A percentile compares a stretch with the other conserved stretches of the same genome.
Evolutionary conservation across 2,329 filamentous ascomycete species (phyloP).

Genomic region (Zymoseptoria ardabiliae): DNA sequence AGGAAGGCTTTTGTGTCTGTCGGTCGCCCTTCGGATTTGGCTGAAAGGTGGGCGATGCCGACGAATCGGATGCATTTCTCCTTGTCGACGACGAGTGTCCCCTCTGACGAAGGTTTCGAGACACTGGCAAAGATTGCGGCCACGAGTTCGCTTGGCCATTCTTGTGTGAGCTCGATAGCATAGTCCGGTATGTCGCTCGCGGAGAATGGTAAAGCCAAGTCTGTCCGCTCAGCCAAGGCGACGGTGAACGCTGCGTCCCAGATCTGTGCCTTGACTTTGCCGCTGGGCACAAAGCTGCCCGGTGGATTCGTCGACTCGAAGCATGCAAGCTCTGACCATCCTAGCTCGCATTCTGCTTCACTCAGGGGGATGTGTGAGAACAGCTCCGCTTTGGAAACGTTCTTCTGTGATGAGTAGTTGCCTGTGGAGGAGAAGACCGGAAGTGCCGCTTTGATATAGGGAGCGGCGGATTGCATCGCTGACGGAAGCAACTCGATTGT

Average conservation of each 20-base stretch:
- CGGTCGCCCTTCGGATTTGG: slow-evolving; percentile 13
- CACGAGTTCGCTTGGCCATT: slow-evolving; percentile 31
- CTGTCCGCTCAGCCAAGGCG: slow-evolving; percentile 35
- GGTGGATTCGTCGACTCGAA: slow-evolving; percentile 38
- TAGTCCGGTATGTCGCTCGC: slow-evolving; percentile 14
- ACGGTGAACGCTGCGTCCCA: slow-evolving; percentile 42
- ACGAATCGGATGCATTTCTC: slow-evolving; percentile 16
- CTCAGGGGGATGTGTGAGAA: slow-evolving; percentile 48
- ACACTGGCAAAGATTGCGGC: slow-evolving; percentile 30
- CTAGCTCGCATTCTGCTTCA: slow-evolving; percentile 42
- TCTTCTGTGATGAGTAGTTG: slow-evolving; percentile 10
- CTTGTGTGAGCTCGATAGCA: slow-evolving; percentile 22
- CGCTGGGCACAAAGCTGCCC: slow-evolving; percentile 42
- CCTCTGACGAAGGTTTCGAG: slow-evolving; percentile 10
- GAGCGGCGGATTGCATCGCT: slow-evolving; percentile 29
- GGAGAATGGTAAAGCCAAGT: slow-evolving; percentile 34
- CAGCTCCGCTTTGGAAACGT: slow-evolving; percentile 32
- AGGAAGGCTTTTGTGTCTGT: slow-evolving; percentile 26
- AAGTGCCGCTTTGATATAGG: slow-evolving; percentile 32
- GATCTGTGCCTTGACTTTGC: slow-evolving; percentile 39
- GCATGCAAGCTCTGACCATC: slow-evolving; percentile 46
- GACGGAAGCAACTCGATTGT: slow-evolving; percentile 36
- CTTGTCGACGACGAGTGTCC: slow-evolving; percentile 24
- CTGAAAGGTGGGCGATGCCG: slow-evolving; percentile 20
- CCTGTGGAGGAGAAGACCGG: slow-evolving; percentile 33